Percentiles rank a stretch among this genome's conserved stretches.
Conservation (phyloP, 345 rosid species). For the Syzygium aqueum region DNA sequence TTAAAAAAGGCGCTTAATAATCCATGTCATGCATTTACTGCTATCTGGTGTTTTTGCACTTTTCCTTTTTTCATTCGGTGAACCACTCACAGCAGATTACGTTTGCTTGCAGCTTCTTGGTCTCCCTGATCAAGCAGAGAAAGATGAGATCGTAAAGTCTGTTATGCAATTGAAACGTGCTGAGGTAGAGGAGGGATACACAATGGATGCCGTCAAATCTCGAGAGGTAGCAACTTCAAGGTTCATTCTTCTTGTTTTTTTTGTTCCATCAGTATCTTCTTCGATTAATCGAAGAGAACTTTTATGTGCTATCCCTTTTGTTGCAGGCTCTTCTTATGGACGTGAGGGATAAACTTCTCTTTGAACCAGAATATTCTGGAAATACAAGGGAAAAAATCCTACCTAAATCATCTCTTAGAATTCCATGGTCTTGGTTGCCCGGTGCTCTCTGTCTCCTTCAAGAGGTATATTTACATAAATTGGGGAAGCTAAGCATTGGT, state of each 20-base stretch:
- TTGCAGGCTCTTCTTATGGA: conserved; percentile 85
- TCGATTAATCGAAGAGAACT: not conserved
- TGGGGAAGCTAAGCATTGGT: not conserved
- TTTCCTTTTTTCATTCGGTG: not conserved
- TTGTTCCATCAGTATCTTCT: not conserved
- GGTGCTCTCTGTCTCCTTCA: conserved; percentile 93
- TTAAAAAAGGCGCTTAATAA: not conserved
- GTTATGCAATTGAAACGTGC: conserved; percentile 63
- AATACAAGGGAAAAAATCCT: conserved; percentile 54
- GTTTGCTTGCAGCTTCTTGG: conserved; percentile 60
- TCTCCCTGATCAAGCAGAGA: conserved; percentile 64
- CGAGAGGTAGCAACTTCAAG: conserved; percentile 56
- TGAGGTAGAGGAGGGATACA: conserved; percentile 87
- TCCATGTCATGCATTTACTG: not conserved
- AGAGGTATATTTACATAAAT: conserved; percentile 43
- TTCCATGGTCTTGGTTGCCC: conserved; percentile 86
- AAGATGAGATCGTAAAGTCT: conserved; percentile 86
- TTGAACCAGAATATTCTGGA: conserved; percentile 96
- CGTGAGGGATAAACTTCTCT: conserved; percentile 87
- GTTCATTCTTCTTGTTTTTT: not conserved
- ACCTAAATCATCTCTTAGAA: conserved; percentile 67
- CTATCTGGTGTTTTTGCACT: not conserved
- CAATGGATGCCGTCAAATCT: conserved; percentile 52
- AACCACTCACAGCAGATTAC: not conserved
- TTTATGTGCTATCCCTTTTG: not conserved